phyloP scores from a whole-genome alignment of 305 asterid species.

The Euphrasia arctica region DNA sequence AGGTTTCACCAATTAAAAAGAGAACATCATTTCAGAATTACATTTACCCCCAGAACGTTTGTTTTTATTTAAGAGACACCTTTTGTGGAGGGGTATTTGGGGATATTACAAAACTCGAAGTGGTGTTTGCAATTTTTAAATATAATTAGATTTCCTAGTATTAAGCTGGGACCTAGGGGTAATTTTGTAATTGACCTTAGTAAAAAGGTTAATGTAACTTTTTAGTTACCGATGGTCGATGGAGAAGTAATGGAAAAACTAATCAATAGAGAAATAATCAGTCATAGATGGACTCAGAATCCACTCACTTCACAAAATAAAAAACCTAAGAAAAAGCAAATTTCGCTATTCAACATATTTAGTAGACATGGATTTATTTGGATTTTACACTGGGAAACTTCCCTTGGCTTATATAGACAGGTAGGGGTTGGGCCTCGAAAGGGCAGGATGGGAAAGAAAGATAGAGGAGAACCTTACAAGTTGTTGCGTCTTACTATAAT shows the following conservation, averaged over 20 bases:
- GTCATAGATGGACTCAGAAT: not conserved
- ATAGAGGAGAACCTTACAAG: not conserved
- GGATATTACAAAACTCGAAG: not conserved
- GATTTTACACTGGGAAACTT: not conserved
- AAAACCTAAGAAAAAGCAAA: not conserved
- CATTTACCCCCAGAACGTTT: not conserved
- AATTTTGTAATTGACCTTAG: no score
- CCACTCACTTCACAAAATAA: not conserved
- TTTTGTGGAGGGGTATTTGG: not conserved
- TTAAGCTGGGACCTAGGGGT: no score
- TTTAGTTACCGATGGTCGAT: not conserved
- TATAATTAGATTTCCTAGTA: not conserved
- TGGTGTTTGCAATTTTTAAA: not conserved
- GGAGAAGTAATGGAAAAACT: conserved; percentile 1
- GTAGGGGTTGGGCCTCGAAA: not conserved
- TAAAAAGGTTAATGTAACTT: not conserved
- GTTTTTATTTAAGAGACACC: not conserved
- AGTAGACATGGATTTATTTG: not conserved
- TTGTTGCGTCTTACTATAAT: conserved; percentile 4
- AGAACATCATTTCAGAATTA: not conserved
- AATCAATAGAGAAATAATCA: not conserved
- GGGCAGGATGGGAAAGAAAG: not conserved
- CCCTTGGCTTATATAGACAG: not conserved
- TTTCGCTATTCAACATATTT: not conserved
- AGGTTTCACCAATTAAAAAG: not conserved